Base-by-base conservation (phyloP, 306 rosid species). In the Citrullus amarus region DNA sequence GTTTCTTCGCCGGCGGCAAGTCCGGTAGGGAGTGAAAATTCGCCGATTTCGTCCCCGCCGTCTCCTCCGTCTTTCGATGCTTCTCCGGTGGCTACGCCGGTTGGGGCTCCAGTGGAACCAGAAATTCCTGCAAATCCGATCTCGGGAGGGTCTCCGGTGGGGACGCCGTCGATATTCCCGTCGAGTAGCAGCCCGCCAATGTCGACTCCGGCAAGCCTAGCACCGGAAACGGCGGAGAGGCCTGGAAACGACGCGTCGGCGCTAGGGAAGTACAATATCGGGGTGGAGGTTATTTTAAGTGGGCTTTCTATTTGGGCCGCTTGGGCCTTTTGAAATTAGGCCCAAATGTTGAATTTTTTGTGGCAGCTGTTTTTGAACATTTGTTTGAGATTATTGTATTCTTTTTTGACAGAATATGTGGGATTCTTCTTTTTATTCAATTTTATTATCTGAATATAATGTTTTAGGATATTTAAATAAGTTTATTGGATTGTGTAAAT, bases 201-300 rank as follows among this genome's bases (percentile, higher is more conserved):
- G 8, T 39, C 81, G 11, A 81, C 96, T 9, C 89, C 96, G 66
- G 85, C 82, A 0, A 86, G 84, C 75, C 75, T 84, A 9, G 83
- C 97, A 1, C 90, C 98, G 38, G 98, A 84, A 6, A 65, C 83
- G 25, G 87, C 92, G 3, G 84, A 46, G 75, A 86, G 84, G 55
- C 89, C 89, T 5, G 86, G 51, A 2, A 81, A 75, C 2, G 97
- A 90, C 44, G 87, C 85, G 9, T 89, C 96, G 77, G 86, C 91
- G 48, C 81, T 90, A 38, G 68, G 89, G 2, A 80, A 18, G 68
- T 34, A 75, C 46, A 80, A 79, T 71, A 84, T 82, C 55, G 71
- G 83, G 60, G 28, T 43, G 41, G 76, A 48, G 68, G 62, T 79
- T 55, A 8, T 88, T 60, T 51, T 92, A 71, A 32, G 88, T 41